Percentiles rank a stretch among this genome's conserved stretches.
Evolutionary conservation across 2,329 filamentous ascomycete species (phyloP).

Genomic region (Fusarium caatingaense): DNA sequence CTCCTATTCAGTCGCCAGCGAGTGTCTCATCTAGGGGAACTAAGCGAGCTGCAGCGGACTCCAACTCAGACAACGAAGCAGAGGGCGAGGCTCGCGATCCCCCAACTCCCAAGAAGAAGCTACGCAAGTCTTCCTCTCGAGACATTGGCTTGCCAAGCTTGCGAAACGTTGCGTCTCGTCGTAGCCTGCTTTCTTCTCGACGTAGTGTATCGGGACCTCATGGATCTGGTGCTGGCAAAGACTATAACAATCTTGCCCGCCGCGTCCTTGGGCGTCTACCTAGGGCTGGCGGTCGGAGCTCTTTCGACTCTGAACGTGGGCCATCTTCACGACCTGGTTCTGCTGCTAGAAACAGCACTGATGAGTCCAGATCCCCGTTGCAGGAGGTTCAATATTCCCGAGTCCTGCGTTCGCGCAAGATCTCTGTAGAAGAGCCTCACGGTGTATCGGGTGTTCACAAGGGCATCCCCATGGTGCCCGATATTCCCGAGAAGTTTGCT

Average conservation of each 20-base stretch:
- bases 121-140: conserved; percentile 63
- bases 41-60: conserved; percentile 59
- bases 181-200: conserved; percentile 39
- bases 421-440: conserved; percentile 49
- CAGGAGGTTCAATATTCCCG: conserved; percentile 42
- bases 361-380: conserved; percentile 28
- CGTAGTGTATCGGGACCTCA: conserved; percentile 46
- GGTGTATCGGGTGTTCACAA: conserved; percentile 60
- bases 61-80: conserved; percentile 52
- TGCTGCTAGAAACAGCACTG: conserved; percentile 35
- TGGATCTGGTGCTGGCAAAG: conserved; percentile 29
- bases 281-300: conserved; percentile 34
- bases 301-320: conserved; percentile 32
- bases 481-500: conserved; percentile 57
- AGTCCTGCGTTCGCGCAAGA: conserved; percentile 44
- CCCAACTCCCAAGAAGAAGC: conserved; percentile 59
- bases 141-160: conserved; percentile 54
- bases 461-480: conserved; percentile 59
- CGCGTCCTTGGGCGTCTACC: conserved; percentile 44
- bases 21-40: conserved; percentile 59
- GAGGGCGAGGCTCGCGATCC: conserved; percentile 36
- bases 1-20: conserved; percentile 49
- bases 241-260: conserved; percentile 43
- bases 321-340: conserved; percentile 16
- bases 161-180: conserved; percentile 46